A percentile compares a stretch with the other conserved stretches of the same genome.
phyloP scores from a whole-genome alignment of 73 alveolate species.

The Stentor coeruleus region DNA sequence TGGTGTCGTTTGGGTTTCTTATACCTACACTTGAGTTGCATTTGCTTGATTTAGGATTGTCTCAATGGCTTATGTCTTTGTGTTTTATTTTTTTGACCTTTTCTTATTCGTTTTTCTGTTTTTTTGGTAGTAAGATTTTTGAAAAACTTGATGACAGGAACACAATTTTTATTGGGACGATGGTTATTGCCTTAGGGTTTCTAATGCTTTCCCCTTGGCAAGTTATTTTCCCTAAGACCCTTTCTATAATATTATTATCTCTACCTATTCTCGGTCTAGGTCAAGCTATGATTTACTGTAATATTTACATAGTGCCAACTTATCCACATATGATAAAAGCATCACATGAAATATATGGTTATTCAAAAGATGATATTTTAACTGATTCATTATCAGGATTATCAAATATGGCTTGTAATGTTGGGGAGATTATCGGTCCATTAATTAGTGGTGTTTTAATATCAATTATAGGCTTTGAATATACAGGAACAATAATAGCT shows the following conservation, averaged over 20 bases:
- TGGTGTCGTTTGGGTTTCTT: background rate
- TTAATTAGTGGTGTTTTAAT: background rate
- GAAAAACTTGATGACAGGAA: background rate
- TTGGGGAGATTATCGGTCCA: slow-evolving; percentile 18
- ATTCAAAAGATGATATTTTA: background rate
- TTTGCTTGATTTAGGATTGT: too few species aligned
- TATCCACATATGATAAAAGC: background rate
- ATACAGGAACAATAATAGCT: too few species aligned
- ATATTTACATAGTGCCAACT: too few species aligned
- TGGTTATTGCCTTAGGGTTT: slow-evolving; percentile 8
- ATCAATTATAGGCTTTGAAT: background rate
- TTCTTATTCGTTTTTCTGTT: background rate
- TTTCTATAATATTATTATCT: background rate
- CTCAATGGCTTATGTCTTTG: background rate
- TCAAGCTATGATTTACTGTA: background rate
- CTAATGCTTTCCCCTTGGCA: background rate
- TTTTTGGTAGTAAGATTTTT: background rate
- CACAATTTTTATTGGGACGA: background rate
- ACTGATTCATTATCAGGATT: background rate
- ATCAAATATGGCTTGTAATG: background rate
- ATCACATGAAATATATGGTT: background rate
- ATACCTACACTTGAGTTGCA: background rate
- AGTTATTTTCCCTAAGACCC: background rate
- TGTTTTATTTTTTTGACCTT: background rate
- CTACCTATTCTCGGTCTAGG: background rate